Percentiles rank a stretch among this genome's conserved stretches.
These are phyloP conservation scores for Cladosporium sp. DNA, from an alignment of 2,329 filamentous ascomycete species.

Conservation along the genomic window DNA sequence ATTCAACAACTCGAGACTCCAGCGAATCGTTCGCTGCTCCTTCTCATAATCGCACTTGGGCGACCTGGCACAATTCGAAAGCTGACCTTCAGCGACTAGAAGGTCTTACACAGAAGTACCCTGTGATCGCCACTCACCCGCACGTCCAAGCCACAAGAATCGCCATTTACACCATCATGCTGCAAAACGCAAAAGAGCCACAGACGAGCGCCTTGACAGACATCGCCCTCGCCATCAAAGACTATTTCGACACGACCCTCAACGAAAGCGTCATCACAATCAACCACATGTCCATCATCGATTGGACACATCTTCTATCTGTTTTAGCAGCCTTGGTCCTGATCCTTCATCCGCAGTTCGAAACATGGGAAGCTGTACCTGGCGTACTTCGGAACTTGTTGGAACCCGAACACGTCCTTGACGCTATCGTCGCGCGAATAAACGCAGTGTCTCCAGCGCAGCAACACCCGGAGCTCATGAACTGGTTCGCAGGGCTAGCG, in stretches of 20 bases:
- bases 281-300: slow-evolving; percentile 20
- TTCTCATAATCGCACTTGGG: neutral
- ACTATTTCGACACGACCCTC: slow-evolving; percentile 24
- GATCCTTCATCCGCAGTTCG: slow-evolving; percentile 2
- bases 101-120: neutral
- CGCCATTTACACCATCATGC: slow-evolving; percentile 18
- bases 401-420: slow-evolving; percentile 2
- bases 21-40: neutral
- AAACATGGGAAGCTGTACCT: slow-evolving; percentile 4
- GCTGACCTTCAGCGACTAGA: slow-evolving; percentile 2
- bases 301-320: slow-evolving; percentile 23
- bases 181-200: slow-evolving; percentile 14
- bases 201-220: neutral
- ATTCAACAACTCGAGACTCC: slow-evolving; percentile 19
- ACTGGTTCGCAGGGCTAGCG: neutral
- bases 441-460: neutral
- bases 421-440: slow-evolving; percentile 3
- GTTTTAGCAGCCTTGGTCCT: slow-evolving; percentile 4
- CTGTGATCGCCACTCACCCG: slow-evolving; percentile 10
- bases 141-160: slow-evolving; percentile 15
- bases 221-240: slow-evolving; percentile 18
- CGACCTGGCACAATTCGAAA: slow-evolving; percentile 4
- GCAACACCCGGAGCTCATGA: neutral
- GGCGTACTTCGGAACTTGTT: slow-evolving; percentile 5
- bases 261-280: slow-evolving; percentile 17